phyloP scores from a whole-genome alignment of 1,139 yeast genomes.

The Debaryomyces fabryi region DNA sequence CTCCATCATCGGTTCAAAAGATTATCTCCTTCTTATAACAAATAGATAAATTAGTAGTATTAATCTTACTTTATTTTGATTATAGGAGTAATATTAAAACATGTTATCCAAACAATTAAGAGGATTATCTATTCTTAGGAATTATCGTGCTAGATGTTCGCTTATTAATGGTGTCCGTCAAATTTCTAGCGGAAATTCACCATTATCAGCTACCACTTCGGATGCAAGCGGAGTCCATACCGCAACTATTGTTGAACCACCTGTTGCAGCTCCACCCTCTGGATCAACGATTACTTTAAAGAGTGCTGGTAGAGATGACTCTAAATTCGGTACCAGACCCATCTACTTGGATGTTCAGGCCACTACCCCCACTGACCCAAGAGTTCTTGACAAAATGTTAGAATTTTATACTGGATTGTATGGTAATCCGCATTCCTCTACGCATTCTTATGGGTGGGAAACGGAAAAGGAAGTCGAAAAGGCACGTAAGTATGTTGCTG shows the following conservation, averaged over 20 bases:
- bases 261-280: constrained; percentile 38
- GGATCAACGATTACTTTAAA: constrained; percentile 49
- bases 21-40: not conserved
- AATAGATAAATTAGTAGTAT: not conserved
- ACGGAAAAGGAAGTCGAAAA: constrained; percentile 88
- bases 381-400: constrained; percentile 93
- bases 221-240: constrained; percentile 23
- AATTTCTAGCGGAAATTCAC: constrained; percentile 11
- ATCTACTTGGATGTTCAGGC: constrained; percentile 96
- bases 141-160: constrained; percentile 2
- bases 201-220: constrained; percentile 19
- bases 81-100: not conserved
- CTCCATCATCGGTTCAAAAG: not conserved
- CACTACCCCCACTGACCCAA: constrained; percentile 96
- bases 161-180: constrained; percentile 9
- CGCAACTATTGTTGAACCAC: constrained; percentile 20
- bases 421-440: constrained; percentile 97
- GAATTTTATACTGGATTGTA: constrained; percentile 89
- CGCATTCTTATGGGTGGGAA: constrained; percentile 99
- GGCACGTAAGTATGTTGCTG: constrained; percentile 82
- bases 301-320: constrained; percentile 49
- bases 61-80: not conserved
- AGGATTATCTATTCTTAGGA: constrained; percentile 4
- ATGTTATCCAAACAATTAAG: constrained; percentile 12
- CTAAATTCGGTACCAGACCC: constrained; percentile 70